Conservation (phyloP, 495 filamentous ascomycete species). For the Apiosordaria backusii region DNA sequence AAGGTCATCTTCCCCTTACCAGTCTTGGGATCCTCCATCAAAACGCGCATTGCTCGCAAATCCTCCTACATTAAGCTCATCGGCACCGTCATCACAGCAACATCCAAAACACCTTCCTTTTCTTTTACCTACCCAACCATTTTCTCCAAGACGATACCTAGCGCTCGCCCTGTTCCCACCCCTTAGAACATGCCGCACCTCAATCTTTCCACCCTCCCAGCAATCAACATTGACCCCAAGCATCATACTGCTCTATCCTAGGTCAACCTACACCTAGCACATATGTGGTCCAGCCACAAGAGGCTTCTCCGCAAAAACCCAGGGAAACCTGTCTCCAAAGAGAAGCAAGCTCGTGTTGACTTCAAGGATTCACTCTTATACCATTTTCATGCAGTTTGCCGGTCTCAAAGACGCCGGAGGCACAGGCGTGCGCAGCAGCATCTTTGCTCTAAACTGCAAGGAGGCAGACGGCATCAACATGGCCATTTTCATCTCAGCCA, state of each 20-base stretch:
- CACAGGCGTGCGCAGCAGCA: not conserved
- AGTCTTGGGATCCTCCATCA: not conserved
- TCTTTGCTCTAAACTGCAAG: not conserved
- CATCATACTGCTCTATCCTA: not conserved
- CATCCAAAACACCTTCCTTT: not conserved
- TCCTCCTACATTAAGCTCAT: not conserved
- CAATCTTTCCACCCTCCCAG: not conserved
- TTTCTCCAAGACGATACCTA: not conserved
- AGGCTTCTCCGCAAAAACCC: not conserved
- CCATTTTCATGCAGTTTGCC: not conserved
- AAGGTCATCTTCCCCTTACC: not conserved
- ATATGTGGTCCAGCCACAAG: constrained; percentile 1
- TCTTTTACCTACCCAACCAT: not conserved
- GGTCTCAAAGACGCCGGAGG: not conserved
- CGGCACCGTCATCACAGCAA: not conserved
- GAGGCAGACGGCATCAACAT: not conserved
- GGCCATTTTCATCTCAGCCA: not conserved
- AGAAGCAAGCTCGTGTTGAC: not conserved
- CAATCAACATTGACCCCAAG: not conserved
- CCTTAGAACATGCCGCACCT: not conserved
- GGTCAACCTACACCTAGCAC: not conserved
- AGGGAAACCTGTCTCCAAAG: not conserved
- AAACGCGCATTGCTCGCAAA: not conserved
- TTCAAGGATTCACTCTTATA: not conserved
- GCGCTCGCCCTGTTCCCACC: not conserved